phyloP scores from a whole-genome alignment of 257 asterid species.

The Ilex aquifolium region DNA sequence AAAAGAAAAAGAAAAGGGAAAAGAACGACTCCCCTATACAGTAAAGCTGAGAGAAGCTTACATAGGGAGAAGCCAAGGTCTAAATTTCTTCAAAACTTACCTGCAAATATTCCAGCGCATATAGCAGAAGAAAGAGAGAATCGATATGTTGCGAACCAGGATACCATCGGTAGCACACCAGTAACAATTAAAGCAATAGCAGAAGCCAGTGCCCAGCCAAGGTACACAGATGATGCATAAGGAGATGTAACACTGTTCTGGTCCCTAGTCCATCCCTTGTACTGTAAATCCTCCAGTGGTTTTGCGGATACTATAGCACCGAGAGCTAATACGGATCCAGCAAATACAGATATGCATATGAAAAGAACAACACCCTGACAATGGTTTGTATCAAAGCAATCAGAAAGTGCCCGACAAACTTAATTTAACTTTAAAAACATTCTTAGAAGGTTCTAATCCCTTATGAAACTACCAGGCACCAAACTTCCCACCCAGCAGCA shows the following conservation, averaged over 20 bases:
- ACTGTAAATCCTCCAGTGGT: conserved; percentile 88
- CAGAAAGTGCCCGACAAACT: not conserved
- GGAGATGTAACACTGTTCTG: conserved; percentile 71
- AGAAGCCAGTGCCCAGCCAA: conserved; percentile 98
- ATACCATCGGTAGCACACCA: conserved; percentile 86
- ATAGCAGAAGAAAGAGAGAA: conserved; percentile 88
- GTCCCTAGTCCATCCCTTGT: conserved; percentile 69
- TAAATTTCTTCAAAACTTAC: conserved; percentile 25
- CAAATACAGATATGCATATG: conserved; percentile 65
- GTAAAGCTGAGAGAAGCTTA: conserved; percentile 5
- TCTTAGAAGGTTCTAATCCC: not conserved
- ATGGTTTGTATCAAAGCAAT: conserved; percentile 1
- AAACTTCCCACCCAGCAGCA: no score
- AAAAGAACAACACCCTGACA: conserved; percentile 71
- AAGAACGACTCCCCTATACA: not conserved
- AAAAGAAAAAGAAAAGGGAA: not conserved
- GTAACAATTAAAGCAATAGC: conserved; percentile 74
- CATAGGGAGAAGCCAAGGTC: not conserved
- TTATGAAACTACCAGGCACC: no score
- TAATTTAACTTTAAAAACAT: not conserved
- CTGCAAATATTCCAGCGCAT: conserved; percentile 82
- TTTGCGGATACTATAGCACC: conserved; percentile 93
- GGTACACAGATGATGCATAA: conserved; percentile 78
- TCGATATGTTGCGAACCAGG: conserved; percentile 96
- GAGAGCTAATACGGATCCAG: conserved; percentile 86